Evolutionary conservation across 2,329 filamentous ascomycete genomes (phyloP).

Genomic region (Colletotrichum sp.): DNA sequence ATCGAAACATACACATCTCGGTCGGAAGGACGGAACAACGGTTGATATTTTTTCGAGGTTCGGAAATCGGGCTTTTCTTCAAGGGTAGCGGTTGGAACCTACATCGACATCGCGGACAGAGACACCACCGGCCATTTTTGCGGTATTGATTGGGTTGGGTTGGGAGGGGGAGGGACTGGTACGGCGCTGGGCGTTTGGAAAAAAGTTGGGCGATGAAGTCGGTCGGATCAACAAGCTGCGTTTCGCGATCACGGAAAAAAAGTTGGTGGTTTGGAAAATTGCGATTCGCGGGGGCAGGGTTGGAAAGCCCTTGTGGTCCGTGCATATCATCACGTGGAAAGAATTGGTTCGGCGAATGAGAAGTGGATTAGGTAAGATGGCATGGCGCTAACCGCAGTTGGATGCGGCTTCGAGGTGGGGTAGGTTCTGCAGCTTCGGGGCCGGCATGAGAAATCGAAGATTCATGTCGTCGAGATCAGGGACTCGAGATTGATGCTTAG

Average conservation of each 20-base stretch:
- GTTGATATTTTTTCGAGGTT: neutral
- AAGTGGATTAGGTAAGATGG: neutral
- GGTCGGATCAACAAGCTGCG: neutral
- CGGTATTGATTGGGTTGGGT: constrained; percentile 50
- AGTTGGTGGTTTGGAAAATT: constrained; percentile 21
- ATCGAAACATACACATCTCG: neutral
- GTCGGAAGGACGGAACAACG: neutral
- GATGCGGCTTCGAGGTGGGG: neutral
- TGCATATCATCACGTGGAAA: neutral
- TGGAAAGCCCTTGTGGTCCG: neutral
- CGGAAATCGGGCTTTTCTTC: neutral
- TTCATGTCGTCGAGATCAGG: neutral
- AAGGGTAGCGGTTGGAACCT: constrained; percentile 46
- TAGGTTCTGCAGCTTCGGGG: neutral
- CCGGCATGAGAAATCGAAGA: neutral
- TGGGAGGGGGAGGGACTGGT: constrained; percentile 27
- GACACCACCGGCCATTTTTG: constrained; percentile 81
- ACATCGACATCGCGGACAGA: constrained; percentile 87
- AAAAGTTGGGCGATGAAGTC: constrained; percentile 29
- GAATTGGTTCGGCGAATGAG: neutral
- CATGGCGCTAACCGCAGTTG: neutral
- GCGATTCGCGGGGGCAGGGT: constrained; percentile 7
- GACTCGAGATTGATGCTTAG: neutral
- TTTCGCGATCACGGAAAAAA: constrained; percentile 25
- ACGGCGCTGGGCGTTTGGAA: constrained; percentile 22